Conservation (phyloP, 2,329 filamentous ascomycete species). For the Penicillium polonicum region DNA sequence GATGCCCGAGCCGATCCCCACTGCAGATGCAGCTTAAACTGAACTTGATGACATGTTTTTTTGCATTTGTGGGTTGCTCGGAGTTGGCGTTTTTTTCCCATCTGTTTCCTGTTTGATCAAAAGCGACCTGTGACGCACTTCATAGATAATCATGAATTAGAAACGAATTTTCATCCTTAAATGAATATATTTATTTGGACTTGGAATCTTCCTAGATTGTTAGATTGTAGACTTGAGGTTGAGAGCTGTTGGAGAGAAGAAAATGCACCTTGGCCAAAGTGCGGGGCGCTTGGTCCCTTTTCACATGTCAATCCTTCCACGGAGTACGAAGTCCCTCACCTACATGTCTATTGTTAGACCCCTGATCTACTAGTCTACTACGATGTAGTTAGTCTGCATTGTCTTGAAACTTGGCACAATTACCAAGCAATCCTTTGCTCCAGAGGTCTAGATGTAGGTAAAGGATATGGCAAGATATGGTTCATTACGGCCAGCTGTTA, state of each 20-base stretch:
- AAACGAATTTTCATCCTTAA: slow-evolving; percentile 20
- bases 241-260: not conserved
- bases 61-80: slow-evolving; percentile 29
- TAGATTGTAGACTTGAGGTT: not conserved
- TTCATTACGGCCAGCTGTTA: not conserved
- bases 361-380: not conserved
- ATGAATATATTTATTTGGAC: not conserved
- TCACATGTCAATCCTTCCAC: not conserved
- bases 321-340: not conserved
- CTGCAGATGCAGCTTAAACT: slow-evolving; percentile 70
- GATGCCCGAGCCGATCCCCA: slow-evolving; percentile 73
- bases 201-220: not conserved
- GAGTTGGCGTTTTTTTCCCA: slow-evolving; percentile 16
- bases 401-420: not conserved
- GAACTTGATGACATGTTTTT: slow-evolving; percentile 14
- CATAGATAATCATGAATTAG: slow-evolving; percentile 31
- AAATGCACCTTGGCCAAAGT: not conserved
- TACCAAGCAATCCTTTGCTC: not conserved
- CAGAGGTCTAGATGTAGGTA: not conserved
- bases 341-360: not conserved
- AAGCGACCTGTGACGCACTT: slow-evolving; percentile 20
- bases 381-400: not conserved
- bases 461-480: too few species aligned
- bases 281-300: not conserved
- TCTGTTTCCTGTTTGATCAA: slow-evolving; percentile 13